Percentiles rank a stretch among this genome's conserved stretches.
Evolutionary conservation across 2,329 filamentous ascomycete species (phyloP).

Genomic region (Fusarium pininemorale): DNA sequence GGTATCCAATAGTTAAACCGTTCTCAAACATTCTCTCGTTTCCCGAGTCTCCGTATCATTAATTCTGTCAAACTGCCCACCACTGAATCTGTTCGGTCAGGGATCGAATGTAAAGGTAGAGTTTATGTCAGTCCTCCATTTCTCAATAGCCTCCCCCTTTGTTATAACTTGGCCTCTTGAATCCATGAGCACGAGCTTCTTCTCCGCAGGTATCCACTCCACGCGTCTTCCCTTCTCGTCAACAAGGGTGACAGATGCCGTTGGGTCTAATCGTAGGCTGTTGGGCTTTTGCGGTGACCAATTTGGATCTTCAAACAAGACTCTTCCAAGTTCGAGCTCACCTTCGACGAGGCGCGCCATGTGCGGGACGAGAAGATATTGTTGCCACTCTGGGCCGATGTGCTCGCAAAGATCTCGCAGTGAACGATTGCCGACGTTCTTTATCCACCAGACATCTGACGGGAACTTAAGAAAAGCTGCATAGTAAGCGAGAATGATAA

Average conservation of each 20-base stretch:
- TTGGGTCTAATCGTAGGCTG: constrained; percentile 24
- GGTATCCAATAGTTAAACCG: constrained; percentile 3
- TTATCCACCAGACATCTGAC: constrained; percentile 60
- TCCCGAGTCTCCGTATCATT: background rate
- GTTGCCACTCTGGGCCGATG: constrained; percentile 53
- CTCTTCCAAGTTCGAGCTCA: constrained; percentile 49
- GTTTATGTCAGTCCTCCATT: constrained; percentile 4
- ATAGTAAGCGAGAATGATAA: constrained; percentile 64
- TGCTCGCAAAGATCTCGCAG: constrained; percentile 54
- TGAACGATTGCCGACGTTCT: constrained; percentile 56
- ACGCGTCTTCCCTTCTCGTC: constrained; percentile 39
- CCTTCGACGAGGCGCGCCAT: constrained; percentile 49
- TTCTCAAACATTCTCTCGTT: background rate
- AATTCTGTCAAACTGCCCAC: background rate
- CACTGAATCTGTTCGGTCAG: background rate
- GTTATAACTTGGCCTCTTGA: background rate
- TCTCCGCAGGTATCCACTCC: constrained; percentile 31
- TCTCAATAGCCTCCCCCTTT: constrained; percentile 2
- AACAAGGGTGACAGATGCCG: constrained; percentile 26
- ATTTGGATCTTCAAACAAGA: constrained; percentile 55
- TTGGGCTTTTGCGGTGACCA: constrained; percentile 48
- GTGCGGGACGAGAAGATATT: constrained; percentile 54
- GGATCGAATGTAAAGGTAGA: background rate
- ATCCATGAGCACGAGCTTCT: constrained; percentile 35
- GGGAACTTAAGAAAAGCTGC: constrained; percentile 60